Base-by-base conservation (phyloP, 768 basidiomycete genomes). In the Suillus brevipes region DNA sequence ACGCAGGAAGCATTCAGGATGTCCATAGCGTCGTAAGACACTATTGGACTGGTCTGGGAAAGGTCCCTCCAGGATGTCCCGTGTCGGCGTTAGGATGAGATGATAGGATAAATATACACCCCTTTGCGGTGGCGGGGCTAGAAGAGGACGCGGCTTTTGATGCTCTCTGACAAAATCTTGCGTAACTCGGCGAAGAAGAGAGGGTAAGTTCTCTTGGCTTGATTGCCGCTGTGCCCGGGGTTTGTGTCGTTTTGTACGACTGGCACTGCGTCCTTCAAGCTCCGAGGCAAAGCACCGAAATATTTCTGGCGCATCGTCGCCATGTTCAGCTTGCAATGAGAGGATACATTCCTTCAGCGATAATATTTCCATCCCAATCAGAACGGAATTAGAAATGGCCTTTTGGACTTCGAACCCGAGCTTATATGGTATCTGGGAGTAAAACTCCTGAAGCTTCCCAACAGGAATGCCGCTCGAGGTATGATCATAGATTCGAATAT, bases 1-100 rank as follows among this genome's bases (percentile, higher is more conserved):
- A 1, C 84, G 80, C 52, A 85, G 64, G 69, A 85, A 85, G 61
- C 77, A 79, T 34, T 83, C 77, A 14, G 78, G 69, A 64, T 77
- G 72, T 8, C 64, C 58, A 64, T 79, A 84, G n/a, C 78, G 76
- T 5, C 78, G 78, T 23, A 80, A 67, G 31, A 80, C 72, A 23
- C 74, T 73, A 66, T 81, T 82, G 0, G 77, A 75, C 53, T 77
- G 76, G 62, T 80, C 80, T 70, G 69, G 65, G 13, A 75, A 66
- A 4, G 82, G 82, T 2, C 78, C 81, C 68, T 80, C 79, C 34
- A 82, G 67, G 58, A 79, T 71, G 34, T 74, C 40, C 2, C 77
- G 73, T 7, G 80, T 77, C 1, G 82, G 82, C 0, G 82, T 83
- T 8, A 82, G 63, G 62, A 78, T 68, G 53, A 80, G 69, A 23